These are phyloP conservation scores for Rubus parviflorus DNA, from an alignment of 306 rosid genomes.

Conservation along the genomic window DNA sequence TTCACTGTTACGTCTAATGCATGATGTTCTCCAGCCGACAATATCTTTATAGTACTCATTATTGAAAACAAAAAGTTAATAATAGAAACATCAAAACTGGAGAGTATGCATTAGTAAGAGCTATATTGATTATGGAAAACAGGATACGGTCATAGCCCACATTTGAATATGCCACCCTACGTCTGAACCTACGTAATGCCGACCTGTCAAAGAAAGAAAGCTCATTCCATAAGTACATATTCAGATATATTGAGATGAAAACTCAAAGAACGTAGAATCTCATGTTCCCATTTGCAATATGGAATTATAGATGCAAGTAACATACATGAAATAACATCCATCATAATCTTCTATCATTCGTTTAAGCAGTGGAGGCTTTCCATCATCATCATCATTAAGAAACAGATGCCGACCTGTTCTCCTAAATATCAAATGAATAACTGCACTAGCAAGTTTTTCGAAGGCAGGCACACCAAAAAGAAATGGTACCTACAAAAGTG, in stretches of 20 bases:
- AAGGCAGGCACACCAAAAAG: slow-evolving; percentile 89
- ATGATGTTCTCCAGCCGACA: slow-evolving; percentile 99
- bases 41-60: slow-evolving; percentile 55
- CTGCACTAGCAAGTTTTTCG: slow-evolving; percentile 69
- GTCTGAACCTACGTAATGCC: slow-evolving; percentile 72
- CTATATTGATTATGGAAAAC: slow-evolving; percentile 4
- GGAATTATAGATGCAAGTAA: slow-evolving; percentile 24
- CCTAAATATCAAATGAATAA: slow-evolving; percentile 90
- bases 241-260: background rate
- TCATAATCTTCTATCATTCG: slow-evolving; percentile 78
- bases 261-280: slow-evolving; percentile 19
- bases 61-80: slow-evolving; percentile 37
- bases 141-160: slow-evolving; percentile 94
- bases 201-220: slow-evolving; percentile 61
- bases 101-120: slow-evolving; percentile 3
- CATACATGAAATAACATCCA: slow-evolving; percentile 77
- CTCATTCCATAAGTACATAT: slow-evolving; percentile 3
- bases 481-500: slow-evolving; percentile 78
- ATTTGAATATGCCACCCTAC: slow-evolving; percentile 79
- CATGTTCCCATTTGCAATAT: background rate
- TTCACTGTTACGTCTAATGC: slow-evolving; percentile 71
- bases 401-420: slow-evolving; percentile 98
- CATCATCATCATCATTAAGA: slow-evolving; percentile 73
- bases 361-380: slow-evolving; percentile 89
- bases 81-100: slow-evolving; percentile 9